Evolutionary conservation across 306 rosid species (phyloP).

Genomic region (Acacia melanoxylon): DNA sequence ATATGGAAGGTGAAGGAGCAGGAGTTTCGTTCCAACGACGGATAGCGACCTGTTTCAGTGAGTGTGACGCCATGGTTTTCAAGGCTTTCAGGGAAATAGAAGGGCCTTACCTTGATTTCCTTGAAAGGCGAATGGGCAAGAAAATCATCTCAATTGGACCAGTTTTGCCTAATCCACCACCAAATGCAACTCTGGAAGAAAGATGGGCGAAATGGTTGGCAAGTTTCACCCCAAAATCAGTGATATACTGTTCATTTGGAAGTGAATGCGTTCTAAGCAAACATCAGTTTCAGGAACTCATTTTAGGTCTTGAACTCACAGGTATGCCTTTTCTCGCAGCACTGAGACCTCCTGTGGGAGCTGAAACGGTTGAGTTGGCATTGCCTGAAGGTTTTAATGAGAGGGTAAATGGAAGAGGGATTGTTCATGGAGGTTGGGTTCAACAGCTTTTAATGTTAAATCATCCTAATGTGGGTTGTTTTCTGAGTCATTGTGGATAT

Average conservation of each 20-base stretch:
- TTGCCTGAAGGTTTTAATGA: too few species aligned
- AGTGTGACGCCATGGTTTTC: constrained; percentile 55
- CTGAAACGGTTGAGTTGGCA: too few species aligned
- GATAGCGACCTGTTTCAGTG: constrained; percentile 11
- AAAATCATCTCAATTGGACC: constrained; percentile 60
- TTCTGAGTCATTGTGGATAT: too few species aligned
- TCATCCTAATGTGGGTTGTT: too few species aligned
- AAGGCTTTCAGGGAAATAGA: constrained; percentile 60
- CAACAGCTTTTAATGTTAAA: too few species aligned
- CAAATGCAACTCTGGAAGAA: constrained; percentile 39
- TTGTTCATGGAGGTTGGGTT: too few species aligned
- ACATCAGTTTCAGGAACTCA: too few species aligned
- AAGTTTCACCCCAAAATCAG: constrained; percentile 31
- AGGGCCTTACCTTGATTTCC: constrained; percentile 52
- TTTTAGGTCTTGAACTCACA: too few species aligned
- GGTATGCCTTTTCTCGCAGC: too few species aligned
- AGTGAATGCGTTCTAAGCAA: constrained; percentile 51
- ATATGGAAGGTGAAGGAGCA: too few species aligned
- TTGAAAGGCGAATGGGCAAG: constrained; percentile 42
- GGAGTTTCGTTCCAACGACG: constrained; percentile 41
- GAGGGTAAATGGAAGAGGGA: too few species aligned
- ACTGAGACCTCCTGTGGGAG: too few species aligned
- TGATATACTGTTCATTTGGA: constrained; percentile 70
- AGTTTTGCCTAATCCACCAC: constrained; percentile 42
- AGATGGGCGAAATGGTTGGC: constrained; percentile 61